Evolutionary conservation across 1,284 basidiomycete genomes (phyloP).

Genomic region (Fomes fomentarius): DNA sequence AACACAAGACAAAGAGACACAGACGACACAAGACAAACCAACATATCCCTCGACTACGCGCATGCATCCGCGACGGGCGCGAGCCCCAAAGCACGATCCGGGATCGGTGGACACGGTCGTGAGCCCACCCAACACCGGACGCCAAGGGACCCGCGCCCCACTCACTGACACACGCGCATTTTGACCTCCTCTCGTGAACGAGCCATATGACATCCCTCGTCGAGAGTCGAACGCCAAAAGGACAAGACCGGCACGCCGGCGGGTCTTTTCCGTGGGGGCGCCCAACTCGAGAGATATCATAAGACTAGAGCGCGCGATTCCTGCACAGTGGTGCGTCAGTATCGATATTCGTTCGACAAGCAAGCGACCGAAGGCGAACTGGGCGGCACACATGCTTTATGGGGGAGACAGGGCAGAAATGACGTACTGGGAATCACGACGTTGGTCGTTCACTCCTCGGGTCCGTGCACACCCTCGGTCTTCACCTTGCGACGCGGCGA

Average conservation of each 20-base stretch:
- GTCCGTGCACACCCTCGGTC: neutral
- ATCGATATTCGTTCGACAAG: neutral
- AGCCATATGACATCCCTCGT: conserved; percentile 7
- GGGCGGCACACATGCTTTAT: neutral
- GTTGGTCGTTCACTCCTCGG: neutral
- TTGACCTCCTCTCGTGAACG: conserved; percentile 5
- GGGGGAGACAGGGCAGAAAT: neutral
- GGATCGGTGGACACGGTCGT: too few species aligned
- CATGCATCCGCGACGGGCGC: neutral
- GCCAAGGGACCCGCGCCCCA: neutral
- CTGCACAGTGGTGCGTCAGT: neutral
- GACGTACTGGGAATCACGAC: conserved; percentile 13
- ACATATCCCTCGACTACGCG: conserved; percentile 1
- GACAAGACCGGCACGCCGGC: neutral
- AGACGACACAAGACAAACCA: neutral
- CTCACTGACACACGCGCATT: neutral
- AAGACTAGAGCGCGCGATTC: conserved; percentile 3
- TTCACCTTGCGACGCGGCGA: conserved; percentile 13
- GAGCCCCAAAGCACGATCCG: neutral
- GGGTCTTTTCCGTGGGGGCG: neutral
- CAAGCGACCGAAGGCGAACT: neutral
- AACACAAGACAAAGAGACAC: too few species aligned
- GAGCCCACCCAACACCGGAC: too few species aligned
- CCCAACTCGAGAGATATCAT: conserved; percentile 7
- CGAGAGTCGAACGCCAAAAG: conserved; percentile 1